Conservation (phyloP, 352 stramenopile species). For the Pythium dissimile region DNA sequence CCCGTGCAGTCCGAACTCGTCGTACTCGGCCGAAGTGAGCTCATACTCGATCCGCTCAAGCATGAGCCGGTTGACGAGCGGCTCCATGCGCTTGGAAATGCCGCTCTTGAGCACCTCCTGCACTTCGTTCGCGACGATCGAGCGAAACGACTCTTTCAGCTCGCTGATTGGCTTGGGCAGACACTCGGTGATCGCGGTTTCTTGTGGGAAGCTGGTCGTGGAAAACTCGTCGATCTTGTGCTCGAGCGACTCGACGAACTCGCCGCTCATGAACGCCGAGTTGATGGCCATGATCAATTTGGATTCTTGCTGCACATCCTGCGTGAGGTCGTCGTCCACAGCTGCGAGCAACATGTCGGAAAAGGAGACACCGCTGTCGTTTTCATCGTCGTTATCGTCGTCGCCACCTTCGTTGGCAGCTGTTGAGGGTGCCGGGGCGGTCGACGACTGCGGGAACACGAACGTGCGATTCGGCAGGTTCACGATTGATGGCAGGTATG, state of each 20-base stretch:
- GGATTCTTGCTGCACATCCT: slow-evolving; percentile 57
- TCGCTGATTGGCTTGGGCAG: slow-evolving; percentile 69
- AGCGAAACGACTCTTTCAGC: slow-evolving; percentile 63
- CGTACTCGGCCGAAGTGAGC: slow-evolving; percentile 61
- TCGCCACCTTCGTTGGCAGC: background rate
- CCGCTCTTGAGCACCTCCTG: slow-evolving; percentile 51
- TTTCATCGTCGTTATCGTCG: slow-evolving; percentile 18
- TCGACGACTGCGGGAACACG: slow-evolving; percentile 40
- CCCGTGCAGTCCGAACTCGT: slow-evolving; percentile 49
- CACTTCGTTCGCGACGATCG: slow-evolving; percentile 72
- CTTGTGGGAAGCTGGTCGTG: slow-evolving; percentile 35
- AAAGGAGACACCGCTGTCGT: slow-evolving; percentile 51
- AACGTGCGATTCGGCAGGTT: slow-evolving; percentile 58
- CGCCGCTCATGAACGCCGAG: slow-evolving; percentile 73
- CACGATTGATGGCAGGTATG: slow-evolving; percentile 73
- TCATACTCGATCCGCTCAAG: slow-evolving; percentile 59
- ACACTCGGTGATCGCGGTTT: slow-evolving; percentile 64
- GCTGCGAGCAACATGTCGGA: slow-evolving; percentile 75
- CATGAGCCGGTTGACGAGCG: slow-evolving; percentile 43
- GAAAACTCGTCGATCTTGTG: slow-evolving; percentile 60
- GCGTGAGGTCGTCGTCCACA: slow-evolving; percentile 74
- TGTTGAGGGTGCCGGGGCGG: slow-evolving; percentile 1
- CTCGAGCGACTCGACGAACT: slow-evolving; percentile 63
- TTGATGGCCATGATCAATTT: slow-evolving; percentile 89
- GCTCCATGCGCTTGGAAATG: slow-evolving; percentile 40